These are phyloP conservation scores for Cinnamomum micranthum DNA, from an alignment of 164 flowering plant genomes.

Conservation along the genomic window DNA sequence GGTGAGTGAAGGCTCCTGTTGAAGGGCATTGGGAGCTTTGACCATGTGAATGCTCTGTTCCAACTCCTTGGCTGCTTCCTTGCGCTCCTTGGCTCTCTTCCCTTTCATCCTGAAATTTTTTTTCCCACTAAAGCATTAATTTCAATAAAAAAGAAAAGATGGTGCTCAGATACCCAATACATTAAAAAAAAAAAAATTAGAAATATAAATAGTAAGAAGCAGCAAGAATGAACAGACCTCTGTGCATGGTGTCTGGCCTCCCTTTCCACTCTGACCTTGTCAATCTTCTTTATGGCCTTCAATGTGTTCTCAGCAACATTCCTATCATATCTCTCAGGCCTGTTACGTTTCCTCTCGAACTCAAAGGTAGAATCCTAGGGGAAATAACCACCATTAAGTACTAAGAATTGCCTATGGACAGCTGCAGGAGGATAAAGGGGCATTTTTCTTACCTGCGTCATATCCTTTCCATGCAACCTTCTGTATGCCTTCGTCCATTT, in stretches of 20 bases:
- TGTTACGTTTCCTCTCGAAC: conserved; percentile 31
- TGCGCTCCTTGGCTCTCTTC: conserved; percentile 18
- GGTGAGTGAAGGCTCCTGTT: conserved; percentile 40
- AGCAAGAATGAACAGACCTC: conserved; percentile 13
- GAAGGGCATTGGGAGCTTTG: conserved; percentile 45
- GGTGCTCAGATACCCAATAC: not conserved
- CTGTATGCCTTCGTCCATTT: conserved; percentile 96
- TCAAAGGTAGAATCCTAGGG: conserved; percentile 29
- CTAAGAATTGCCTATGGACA: not conserved
- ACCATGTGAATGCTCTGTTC: conserved; percentile 53
- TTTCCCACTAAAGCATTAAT: not conserved
- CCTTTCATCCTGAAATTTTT: conserved; percentile 20
- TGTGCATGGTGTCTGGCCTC: conserved; percentile 10
- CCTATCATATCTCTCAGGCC: conserved; percentile 30
- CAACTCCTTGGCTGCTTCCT: conserved; percentile 37
- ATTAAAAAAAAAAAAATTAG: not conserved
- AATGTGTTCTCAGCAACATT: conserved; percentile 22
- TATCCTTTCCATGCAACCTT: conserved; percentile 78
- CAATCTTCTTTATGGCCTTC: conserved; percentile 28
- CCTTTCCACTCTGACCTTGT: conserved; percentile 19
- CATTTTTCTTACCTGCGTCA: conserved; percentile 63
- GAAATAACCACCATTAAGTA: not conserved
- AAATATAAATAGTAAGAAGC: not conserved
- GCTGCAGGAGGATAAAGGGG: not conserved
- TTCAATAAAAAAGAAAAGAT: not conserved